Conservation (phyloP, 371 early-diverging fungal species). For the Mucor ambiguus region DNA sequence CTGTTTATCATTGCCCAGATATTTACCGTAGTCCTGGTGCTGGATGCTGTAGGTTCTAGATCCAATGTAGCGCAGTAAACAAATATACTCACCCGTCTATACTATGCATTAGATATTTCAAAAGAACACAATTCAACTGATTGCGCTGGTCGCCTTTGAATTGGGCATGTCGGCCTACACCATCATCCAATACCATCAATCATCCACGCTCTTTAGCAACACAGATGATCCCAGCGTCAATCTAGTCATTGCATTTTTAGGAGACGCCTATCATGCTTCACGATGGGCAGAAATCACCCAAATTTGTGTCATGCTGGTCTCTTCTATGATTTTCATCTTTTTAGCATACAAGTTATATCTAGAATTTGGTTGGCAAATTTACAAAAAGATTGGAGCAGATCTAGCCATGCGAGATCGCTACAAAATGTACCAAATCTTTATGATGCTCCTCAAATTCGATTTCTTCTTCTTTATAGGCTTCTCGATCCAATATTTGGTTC, state of each 20-base stretch:
- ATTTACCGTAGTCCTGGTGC: constrained; percentile 41
- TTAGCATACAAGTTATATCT: constrained; percentile 52
- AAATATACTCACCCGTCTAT: background rate
- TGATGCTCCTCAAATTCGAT: constrained; percentile 87
- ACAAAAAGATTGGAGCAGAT: constrained; percentile 94
- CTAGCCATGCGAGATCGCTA: constrained; percentile 82
- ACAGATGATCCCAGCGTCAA: constrained; percentile 23
- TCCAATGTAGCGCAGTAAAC: background rate
- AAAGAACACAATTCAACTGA: constrained; percentile 55
- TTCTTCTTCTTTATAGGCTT: constrained; percentile 88
- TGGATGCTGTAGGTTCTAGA: constrained; percentile 45
- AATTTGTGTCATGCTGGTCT: constrained; percentile 44
- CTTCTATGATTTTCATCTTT: constrained; percentile 35
- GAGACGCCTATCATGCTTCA: constrained; percentile 39
- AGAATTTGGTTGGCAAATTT: constrained; percentile 82
- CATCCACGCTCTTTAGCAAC: constrained; percentile 40
- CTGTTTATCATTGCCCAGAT: constrained; percentile 52
- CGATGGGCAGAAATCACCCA: constrained; percentile 53
- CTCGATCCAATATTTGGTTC: constrained; percentile 82
- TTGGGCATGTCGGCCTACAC: constrained; percentile 51
- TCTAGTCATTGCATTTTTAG: constrained; percentile 29
- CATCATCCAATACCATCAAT: constrained; percentile 52
- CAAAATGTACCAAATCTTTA: constrained; percentile 84
- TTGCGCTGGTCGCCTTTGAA: constrained; percentile 52
- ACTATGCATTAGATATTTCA: constrained; percentile 54